phyloP scores from a whole-genome alignment of 805 yeast genomes.

The Myxozyma sirexii region DNA sequence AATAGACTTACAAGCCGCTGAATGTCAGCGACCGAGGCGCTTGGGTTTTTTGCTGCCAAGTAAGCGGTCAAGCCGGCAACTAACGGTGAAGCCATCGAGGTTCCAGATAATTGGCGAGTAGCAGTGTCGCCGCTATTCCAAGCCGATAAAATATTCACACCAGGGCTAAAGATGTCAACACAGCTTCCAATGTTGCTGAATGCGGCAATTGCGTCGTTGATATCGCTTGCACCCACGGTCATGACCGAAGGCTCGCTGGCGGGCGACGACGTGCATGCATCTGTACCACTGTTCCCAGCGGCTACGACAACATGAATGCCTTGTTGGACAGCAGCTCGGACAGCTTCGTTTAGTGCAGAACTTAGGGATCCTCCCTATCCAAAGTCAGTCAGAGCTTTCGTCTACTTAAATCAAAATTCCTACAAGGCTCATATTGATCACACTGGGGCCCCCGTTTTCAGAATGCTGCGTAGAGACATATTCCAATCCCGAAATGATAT shows the following conservation, averaged over 20 bases:
- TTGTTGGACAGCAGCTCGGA: constrained; percentile 82
- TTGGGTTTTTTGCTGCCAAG: constrained; percentile 32
- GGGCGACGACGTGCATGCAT: constrained; percentile 91
- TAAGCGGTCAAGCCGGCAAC: constrained; percentile 89
- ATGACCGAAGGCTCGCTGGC: constrained; percentile 88
- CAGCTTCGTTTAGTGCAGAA: constrained; percentile 84
- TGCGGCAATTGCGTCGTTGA: constrained; percentile 14
- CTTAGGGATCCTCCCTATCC: constrained; percentile 21
- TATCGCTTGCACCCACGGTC: constrained; percentile 42
- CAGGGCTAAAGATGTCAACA: constrained; percentile 47
- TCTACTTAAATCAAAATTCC: constrained; percentile 49
- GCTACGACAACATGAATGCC: constrained; percentile 94
- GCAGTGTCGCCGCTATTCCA: constrained; percentile 36
- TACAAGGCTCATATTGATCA: constrained; percentile 76
- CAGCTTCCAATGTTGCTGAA: constrained; percentile 32
- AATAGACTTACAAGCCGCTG: constrained; percentile 21
- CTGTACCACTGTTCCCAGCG: constrained; percentile 91
- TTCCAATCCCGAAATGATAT: constrained; percentile 82
- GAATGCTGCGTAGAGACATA: constrained; percentile 74
- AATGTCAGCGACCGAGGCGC: constrained; percentile 35
- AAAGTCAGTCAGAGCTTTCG: constrained; percentile 40
- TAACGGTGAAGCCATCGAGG: constrained; percentile 98
- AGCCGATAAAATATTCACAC: constrained; percentile 72
- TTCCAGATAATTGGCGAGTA: constrained; percentile 52
- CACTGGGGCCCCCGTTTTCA: constrained; percentile 34